Evolutionary conservation across 2,329 filamentous ascomycete species (phyloP).

Genomic region (Alternaria viburni): DNA sequence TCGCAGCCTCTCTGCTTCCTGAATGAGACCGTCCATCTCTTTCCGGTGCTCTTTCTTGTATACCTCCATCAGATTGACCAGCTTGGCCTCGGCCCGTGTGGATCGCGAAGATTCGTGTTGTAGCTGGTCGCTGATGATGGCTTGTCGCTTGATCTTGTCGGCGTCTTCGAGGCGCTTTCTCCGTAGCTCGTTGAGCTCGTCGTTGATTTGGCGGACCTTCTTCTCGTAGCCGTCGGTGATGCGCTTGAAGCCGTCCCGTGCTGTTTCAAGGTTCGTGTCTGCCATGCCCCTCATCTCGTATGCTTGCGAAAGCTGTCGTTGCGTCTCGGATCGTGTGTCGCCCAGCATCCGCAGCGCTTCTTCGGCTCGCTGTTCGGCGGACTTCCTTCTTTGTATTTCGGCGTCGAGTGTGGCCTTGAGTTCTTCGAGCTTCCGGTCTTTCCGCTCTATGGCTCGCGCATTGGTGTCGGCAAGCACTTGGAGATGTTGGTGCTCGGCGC

Average conservation of each 20-base stretch:
- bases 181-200: slow-evolving; percentile 41
- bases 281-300: slow-evolving; percentile 58
- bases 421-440: slow-evolving; percentile 76
- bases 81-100: slow-evolving; percentile 66
- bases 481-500: slow-evolving; percentile 72
- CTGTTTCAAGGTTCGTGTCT: slow-evolving; percentile 67
- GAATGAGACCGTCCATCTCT: slow-evolving; percentile 66
- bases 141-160: slow-evolving; percentile 58
- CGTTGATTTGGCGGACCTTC: slow-evolving; percentile 61
- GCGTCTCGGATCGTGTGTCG: slow-evolving; percentile 64
- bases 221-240: slow-evolving; percentile 60
- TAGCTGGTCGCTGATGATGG: slow-evolving; percentile 75
- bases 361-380: slow-evolving; percentile 66
- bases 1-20: slow-evolving; percentile 63
- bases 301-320: slow-evolving; percentile 66
- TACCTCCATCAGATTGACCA: slow-evolving; percentile 64
- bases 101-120: slow-evolving; percentile 70
- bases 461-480: slow-evolving; percentile 74
- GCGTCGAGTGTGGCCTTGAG: slow-evolving; percentile 68
- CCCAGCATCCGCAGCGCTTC: slow-evolving; percentile 69
- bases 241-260: slow-evolving; percentile 74
- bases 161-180: slow-evolving; percentile 37
- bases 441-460: slow-evolving; percentile 71
- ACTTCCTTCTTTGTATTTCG: slow-evolving; percentile 67
- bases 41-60: slow-evolving; percentile 71